Evolutionary conservation across 2,329 filamentous ascomycete genomes (phyloP).

Genomic region (Monosporascus sp.): DNA sequence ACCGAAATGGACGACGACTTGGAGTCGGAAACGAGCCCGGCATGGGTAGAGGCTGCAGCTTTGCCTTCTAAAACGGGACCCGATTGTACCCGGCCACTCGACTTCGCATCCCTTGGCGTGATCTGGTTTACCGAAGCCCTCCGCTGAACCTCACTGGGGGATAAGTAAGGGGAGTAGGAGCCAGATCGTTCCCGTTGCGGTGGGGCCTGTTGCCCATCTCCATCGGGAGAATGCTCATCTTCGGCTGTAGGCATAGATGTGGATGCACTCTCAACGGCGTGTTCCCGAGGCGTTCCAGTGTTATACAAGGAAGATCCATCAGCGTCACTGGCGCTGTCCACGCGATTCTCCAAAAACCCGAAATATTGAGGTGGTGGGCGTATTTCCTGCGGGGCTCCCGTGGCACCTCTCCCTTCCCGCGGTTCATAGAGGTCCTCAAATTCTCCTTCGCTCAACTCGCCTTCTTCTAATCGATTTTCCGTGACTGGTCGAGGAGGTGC

Average conservation of each 20-base stretch:
- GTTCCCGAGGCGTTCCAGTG: conserved; percentile 19
- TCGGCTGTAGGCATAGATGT: conserved; percentile 15
- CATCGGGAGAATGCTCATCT: conserved; percentile 19
- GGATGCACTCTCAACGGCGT: conserved; percentile 14
- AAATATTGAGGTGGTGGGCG: conserved; percentile 5
- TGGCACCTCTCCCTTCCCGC: conserved; percentile 7
- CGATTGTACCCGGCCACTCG: neutral
- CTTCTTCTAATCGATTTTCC: conserved; percentile 53
- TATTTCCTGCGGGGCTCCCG: neutral
- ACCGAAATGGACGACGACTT: conserved; percentile 22
- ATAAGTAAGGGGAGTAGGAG: conserved; percentile 48
- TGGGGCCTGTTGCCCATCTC: conserved; percentile 21
- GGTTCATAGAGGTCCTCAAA: conserved; percentile 53
- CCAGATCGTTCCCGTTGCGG: conserved; percentile 39
- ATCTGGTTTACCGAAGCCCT: conserved; percentile 17
- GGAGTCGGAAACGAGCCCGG: neutral
- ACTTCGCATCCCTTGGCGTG: conserved; percentile 9
- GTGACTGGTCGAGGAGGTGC: neutral
- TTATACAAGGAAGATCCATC: conserved; percentile 29
- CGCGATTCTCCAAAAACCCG: conserved; percentile 11
- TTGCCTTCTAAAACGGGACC: neutral
- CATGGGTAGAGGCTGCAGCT: neutral
- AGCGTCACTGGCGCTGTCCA: conserved; percentile 21
- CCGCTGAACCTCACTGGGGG: conserved; percentile 40
- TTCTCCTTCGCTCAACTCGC: conserved; percentile 69